A percentile compares a stretch with the other conserved stretches of the same genome.
Conservation (phyloP, 1,284 basidiomycete species). For the Ganoderma leucocontextum region DNA sequence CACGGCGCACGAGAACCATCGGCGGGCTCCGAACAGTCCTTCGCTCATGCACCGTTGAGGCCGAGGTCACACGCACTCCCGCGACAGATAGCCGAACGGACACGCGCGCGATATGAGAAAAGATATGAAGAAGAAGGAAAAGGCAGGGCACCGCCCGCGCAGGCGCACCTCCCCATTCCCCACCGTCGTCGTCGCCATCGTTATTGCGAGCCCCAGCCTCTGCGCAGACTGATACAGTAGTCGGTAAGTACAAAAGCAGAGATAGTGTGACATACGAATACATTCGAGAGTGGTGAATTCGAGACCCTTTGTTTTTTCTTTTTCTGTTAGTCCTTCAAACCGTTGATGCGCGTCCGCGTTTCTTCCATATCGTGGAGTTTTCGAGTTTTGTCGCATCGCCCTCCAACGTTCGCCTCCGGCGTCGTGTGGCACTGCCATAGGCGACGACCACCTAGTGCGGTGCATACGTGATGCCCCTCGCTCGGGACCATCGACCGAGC, state of each 20-base stretch:
- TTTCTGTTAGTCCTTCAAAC: background rate
- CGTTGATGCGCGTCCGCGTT: background rate
- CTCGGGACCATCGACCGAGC: background rate
- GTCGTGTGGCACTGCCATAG: background rate
- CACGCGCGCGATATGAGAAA: background rate
- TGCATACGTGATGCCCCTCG: background rate
- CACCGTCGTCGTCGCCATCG: background rate
- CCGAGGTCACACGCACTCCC: background rate
- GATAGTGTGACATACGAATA: slow-evolving; percentile 1
- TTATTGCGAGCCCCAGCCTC: slow-evolving; percentile 7
- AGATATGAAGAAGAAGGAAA: background rate
- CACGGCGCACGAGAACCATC: background rate
- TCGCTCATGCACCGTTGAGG: background rate
- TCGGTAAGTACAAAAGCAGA: slow-evolving; percentile 10
- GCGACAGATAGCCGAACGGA: background rate
- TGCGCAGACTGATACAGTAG: slow-evolving; percentile 6
- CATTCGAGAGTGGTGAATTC: slow-evolving; percentile 5
- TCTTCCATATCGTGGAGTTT: background rate
- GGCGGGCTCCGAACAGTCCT: background rate
- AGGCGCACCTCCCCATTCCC: slow-evolving; percentile 9
- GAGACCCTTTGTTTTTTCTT: background rate
- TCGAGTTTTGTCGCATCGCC: background rate
- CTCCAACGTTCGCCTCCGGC: background rate
- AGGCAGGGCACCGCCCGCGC: slow-evolving; percentile 9
- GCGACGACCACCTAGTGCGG: background rate